Evolutionary conservation across 768 basidiomycete genomes (phyloP), one percentile per base, ranked within the genome.

Genomic region (Tricholoma sp.): DNA sequence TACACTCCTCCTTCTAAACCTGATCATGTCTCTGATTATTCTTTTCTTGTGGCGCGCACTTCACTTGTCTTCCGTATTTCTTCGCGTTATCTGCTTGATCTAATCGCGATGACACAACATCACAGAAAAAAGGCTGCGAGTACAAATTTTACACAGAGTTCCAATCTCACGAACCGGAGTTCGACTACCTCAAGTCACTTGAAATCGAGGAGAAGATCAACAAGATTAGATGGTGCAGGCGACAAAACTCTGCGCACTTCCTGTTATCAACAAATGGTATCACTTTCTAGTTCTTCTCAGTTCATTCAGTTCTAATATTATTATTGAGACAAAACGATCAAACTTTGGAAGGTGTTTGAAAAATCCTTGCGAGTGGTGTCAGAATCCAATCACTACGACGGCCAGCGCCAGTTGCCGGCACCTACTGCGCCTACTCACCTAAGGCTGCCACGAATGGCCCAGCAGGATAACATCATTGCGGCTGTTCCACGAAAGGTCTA

Each of bases 171-270:
- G 97, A 99, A 72, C 97, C 97, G 54, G 97, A 99, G 72, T 99
- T 99, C 72, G 97, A 99, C 78, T 99, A 99, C 73, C 86, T 99
- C 68, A 99, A 99, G 81, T 97, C 94, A 20, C 80, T 99, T 64
- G 97, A 99, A 82, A 99, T 99, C 74, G 97, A 99, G 76, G 97
- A 99, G 83, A 99, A 99, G 88, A 99, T 99, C 80, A 99, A 99
- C 80, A 92, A 97, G 85, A 99, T 99, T 84, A 93, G 94, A 72
- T 99, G 97, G 97, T 98, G 95, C 80, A 94, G 88, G 78, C 84
- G 97, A 61, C 94, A 97, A 76, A 98, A 98, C 71, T 81, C 91
- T 47, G 95, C 97, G 45, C 97, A 99, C 74, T 98, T 99, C 74
- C 76, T 99, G 55, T 74, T 99, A 52, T 96, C 94, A 57, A 98